Base-by-base conservation (phyloP, 768 basidiomycete genomes). In the Leccinum barrowsii region DNA sequence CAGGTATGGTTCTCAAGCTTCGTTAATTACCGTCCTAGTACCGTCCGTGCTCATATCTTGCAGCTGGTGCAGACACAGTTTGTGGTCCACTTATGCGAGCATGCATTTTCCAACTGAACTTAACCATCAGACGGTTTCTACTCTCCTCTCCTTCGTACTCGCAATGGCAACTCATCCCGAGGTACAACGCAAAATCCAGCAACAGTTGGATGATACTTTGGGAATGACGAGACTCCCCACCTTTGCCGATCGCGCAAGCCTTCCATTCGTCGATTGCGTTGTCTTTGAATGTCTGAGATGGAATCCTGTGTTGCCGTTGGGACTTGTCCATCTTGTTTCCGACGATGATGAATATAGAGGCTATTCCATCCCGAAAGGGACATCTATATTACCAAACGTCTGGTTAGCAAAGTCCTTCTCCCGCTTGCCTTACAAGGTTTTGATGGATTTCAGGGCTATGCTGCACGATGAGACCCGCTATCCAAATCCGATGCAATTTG, bases 151-250 rank as follows among this genome's bases (percentile, higher is more conserved):
- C 4, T 84, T 85, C 64, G 59, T 82, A 24, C 76, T 84, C 11
- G 79, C 82, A 4, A 83, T 85, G 81, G 71, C 80, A 49, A 72
- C 80, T 30, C 66, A 83, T 65, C 84, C 85, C 17, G 71, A 79
- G 3, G 76, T 81, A 17, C 76, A 80, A 53, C 70, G 67, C 59
- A 78, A 76, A 65, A 77, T 75, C 8, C 85, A 85, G 61, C 70
- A 71, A 48, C 81, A 86, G 67, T 70, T 86, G 42, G 83, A 85
- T 66, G 62, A 59, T 50, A 75, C 81, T 7, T 69, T 79, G 58
- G 79, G 80, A 47, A 59, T 62, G 53, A 68, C 74, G 50, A 77
- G 82, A 50, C 72, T 85, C 30, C 85, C 83, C 10, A 67, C 65
- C 4, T 76, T 79, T 54, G 62, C 65, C 12, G 79, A 71, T 54